A percentile compares a stretch with the other conserved stretches of the same genome.
phyloP scores from a whole-genome alignment of 23 red algal species.

The Gracilaria gracilis region DNA sequence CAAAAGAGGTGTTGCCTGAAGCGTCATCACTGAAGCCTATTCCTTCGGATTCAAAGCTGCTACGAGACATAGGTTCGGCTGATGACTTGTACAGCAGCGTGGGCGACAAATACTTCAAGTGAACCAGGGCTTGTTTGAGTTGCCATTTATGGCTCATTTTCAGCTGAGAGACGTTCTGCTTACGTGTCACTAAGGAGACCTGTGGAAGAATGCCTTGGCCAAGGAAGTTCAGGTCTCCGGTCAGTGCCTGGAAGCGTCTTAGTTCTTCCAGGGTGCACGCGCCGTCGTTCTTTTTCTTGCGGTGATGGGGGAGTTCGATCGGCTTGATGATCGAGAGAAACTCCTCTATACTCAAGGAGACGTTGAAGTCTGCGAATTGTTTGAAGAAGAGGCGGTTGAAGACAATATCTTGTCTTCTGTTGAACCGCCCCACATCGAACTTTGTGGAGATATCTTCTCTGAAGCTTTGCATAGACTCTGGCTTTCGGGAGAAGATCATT shows the following conservation, averaged over 20 bases:
- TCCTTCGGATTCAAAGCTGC: neutral
- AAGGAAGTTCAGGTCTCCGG: neutral
- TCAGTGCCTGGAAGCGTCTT: too few species aligned
- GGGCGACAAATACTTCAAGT: neutral
- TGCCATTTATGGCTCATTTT: neutral
- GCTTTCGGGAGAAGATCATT: neutral
- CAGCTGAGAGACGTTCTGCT: neutral
- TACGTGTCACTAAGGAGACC: neutral
- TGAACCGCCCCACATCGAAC: neutral
- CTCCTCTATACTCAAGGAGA: neutral
- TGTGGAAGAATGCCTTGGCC: neutral
- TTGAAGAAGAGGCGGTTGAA: neutral
- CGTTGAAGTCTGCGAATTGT: neutral
- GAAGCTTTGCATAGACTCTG: neutral
- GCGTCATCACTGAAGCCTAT: conserved; percentile 3
- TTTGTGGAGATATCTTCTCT: neutral
- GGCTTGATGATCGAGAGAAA: neutral
- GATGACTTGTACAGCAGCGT: neutral
- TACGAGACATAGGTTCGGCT: neutral
- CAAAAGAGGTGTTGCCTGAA: neutral
- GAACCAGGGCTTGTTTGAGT: neutral
- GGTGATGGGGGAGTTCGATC: neutral
- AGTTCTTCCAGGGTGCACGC: too few species aligned
- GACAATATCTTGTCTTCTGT: neutral
- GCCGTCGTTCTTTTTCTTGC: neutral